Conservation (phyloP, 139 green algal species). For the Ostreobium quekettii region DNA sequence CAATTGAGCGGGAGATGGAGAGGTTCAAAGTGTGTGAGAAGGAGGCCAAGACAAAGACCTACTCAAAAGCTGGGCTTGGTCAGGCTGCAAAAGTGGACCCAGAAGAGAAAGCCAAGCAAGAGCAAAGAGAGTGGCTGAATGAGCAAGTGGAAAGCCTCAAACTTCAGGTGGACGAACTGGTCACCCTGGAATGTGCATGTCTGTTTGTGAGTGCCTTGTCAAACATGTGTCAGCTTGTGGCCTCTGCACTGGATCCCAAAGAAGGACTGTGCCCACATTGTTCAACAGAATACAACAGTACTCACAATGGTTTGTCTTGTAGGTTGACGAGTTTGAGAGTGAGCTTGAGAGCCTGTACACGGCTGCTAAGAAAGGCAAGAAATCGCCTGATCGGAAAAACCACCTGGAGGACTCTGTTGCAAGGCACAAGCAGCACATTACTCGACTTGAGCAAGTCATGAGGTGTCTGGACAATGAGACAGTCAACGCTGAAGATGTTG, state of each 20-base stretch:
- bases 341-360: constrained; percentile 83
- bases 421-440: constrained; percentile 77
- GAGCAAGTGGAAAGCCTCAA: constrained; percentile 65
- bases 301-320: constrained; percentile 19
- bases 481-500: constrained; percentile 59
- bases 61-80: constrained; percentile 77
- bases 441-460: constrained; percentile 70
- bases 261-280: background rate
- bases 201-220: background rate
- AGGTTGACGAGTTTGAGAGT: constrained; percentile 86
- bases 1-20: constrained; percentile 97
- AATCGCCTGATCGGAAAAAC: constrained; percentile 29
- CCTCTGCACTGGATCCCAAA: background rate
- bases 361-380: constrained; percentile 62
- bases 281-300: background rate
- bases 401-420: constrained; percentile 43
- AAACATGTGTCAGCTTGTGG: background rate
- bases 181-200: background rate
- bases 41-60: constrained; percentile 95
- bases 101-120: constrained; percentile 68
- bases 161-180: constrained; percentile 37
- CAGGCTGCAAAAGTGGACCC: constrained; percentile 64
- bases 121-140: constrained; percentile 88
- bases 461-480: constrained; percentile 96
- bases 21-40: constrained; percentile 94